These are phyloP conservation scores for Asterochloris erici DNA, from an alignment of 139 green algal genomes.

Conservation along the genomic window DNA sequence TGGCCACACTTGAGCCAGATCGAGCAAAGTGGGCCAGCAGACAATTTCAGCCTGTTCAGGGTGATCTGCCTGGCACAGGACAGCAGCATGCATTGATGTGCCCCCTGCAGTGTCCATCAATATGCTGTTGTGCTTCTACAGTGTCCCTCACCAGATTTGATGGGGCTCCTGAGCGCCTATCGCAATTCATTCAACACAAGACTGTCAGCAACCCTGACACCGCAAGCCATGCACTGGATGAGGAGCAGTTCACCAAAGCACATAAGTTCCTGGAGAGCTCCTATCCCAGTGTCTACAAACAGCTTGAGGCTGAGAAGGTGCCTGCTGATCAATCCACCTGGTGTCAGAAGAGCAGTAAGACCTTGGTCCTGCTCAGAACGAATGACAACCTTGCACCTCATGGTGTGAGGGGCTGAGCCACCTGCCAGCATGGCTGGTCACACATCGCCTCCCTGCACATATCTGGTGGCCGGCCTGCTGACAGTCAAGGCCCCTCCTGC, in stretches of 20 bases:
- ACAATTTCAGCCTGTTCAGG: too few species aligned
- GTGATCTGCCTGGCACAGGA: too few species aligned
- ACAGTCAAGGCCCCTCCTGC: background rate
- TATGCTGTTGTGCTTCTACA: too few species aligned
- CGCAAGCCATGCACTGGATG: background rate
- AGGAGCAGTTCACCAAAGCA: slow-evolving; percentile 1
- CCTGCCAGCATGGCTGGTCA: background rate
- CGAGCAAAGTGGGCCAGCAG: too few species aligned
- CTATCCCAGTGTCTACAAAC: slow-evolving; percentile 1
- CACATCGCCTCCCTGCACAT: too few species aligned
- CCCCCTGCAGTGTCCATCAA: too few species aligned
- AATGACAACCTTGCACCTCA: background rate
- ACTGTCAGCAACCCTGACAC: background rate
- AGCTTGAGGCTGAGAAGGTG: slow-evolving; percentile 7
- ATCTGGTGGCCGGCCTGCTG: too few species aligned
- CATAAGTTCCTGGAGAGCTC: background rate
- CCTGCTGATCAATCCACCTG: background rate
- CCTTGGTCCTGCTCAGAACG: background rate
- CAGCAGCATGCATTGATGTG: too few species aligned
- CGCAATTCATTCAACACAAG: background rate
- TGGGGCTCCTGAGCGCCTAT: background rate
- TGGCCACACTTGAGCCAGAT: too few species aligned
- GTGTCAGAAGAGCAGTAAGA: background rate
- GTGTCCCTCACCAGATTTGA: background rate
- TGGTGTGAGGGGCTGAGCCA: background rate